Evolutionary conservation across 2,329 filamentous ascomycete species (phyloP).

Genomic region (Pseudogymnoascus sp.): DNA sequence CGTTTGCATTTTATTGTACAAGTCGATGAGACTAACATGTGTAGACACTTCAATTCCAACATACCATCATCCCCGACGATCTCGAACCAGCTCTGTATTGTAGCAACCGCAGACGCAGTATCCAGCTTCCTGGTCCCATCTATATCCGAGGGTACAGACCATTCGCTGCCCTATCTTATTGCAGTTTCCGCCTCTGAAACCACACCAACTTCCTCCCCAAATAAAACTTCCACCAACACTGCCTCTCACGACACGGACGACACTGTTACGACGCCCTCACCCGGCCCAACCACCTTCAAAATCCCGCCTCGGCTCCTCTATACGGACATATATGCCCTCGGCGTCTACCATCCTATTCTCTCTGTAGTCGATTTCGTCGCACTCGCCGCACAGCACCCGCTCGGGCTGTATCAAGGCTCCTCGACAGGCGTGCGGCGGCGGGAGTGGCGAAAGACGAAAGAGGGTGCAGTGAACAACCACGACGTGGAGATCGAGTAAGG

Average conservation of each 20-base stretch:
- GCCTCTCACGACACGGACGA: not conserved
- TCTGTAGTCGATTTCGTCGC: constrained; percentile 14
- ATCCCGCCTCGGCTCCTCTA: constrained; percentile 17
- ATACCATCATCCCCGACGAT: constrained; percentile 10
- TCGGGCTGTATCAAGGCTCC: constrained; percentile 19
- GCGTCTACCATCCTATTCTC: not conserved
- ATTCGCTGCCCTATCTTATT: constrained; percentile 12
- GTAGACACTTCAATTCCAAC: constrained; percentile 17
- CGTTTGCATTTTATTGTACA: not conserved
- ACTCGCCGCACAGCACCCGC: constrained; percentile 17
- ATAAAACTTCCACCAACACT: not conserved
- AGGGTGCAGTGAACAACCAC: not conserved
- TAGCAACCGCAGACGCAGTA: constrained; percentile 14
- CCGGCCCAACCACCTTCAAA: constrained; percentile 13
- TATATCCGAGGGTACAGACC: constrained; percentile 3
- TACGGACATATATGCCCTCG: constrained; percentile 16
- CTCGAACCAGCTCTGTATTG: constrained; percentile 17
- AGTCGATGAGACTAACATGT: not conserved
- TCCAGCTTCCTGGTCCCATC: constrained; percentile 11
- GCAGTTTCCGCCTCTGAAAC: not conserved
- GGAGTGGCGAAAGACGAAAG: constrained; percentile 17
- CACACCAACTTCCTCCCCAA: not conserved
- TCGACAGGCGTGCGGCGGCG: constrained; percentile 18
- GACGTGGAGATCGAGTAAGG: not conserved
- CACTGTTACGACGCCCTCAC: not conserved